Percentiles rank a stretch among this genome's conserved stretches.
Evolutionary conservation across 2,329 filamentous ascomycete species (phyloP).

Genomic region (Diplodia corticola): DNA sequence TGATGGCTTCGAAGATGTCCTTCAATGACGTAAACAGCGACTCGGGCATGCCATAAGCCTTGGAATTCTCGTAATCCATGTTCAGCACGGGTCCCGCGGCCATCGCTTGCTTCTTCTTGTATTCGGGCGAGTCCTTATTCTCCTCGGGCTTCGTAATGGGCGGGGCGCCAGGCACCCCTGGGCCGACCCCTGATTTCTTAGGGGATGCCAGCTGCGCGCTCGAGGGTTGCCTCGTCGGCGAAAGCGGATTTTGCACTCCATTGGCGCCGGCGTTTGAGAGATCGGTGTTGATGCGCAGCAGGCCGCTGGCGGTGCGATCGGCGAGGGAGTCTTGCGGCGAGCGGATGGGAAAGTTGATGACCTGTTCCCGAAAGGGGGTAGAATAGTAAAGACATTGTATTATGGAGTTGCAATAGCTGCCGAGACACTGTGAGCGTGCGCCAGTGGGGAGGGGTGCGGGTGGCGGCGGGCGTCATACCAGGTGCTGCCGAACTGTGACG

Average conservation of each 20-base stretch:
- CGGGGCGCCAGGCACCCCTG: constrained; percentile 56
- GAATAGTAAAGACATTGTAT: constrained; percentile 97
- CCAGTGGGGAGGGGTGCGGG: constrained; percentile 2
- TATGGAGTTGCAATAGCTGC: constrained; percentile 97
- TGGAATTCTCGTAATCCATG: constrained; percentile 76
- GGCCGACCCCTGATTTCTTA: constrained; percentile 44
- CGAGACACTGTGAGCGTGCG: constrained; percentile 24
- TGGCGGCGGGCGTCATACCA: constrained; percentile 62
- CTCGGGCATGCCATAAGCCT: constrained; percentile 87
- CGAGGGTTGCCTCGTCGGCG: constrained; percentile 51
- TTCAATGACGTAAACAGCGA: constrained; percentile 92
- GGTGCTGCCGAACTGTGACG: constrained; percentile 84
- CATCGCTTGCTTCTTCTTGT: constrained; percentile 96
- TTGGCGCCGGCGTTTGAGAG: constrained; percentile 36
- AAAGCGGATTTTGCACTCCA: constrained; percentile 46
- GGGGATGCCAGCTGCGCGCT: constrained; percentile 30
- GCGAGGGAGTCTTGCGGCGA: constrained; percentile 67
- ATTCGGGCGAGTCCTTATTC: constrained; percentile 91
- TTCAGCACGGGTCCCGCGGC: constrained; percentile 83
- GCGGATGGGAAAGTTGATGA: constrained; percentile 82
- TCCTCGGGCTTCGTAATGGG: constrained; percentile 75
- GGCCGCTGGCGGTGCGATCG: constrained; percentile 52
- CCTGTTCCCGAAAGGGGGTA: constrained; percentile 86
- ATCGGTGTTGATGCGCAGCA: constrained; percentile 44
- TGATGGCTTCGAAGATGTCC: constrained; percentile 91